phyloP scores from a whole-genome alignment of 2,329 filamentous ascomycete genomes.

The Aspergillus sp. region DNA sequence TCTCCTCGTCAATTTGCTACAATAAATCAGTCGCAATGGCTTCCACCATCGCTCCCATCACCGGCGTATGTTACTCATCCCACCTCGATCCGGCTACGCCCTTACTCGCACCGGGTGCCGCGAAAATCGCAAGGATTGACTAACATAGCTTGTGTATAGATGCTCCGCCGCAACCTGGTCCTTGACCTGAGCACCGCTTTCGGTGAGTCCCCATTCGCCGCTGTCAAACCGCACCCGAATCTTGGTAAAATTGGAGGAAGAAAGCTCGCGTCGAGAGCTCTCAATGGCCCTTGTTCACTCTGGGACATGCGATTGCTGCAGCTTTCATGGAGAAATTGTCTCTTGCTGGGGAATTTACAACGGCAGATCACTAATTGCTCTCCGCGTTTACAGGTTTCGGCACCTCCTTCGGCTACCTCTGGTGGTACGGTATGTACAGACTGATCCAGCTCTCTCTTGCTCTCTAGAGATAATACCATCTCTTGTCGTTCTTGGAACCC shows the following conservation, averaged over 20 bases:
- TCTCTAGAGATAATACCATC: not conserved
- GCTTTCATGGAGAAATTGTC: not conserved
- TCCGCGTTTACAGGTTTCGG: conserved; percentile 58
- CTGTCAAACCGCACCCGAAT: conserved; percentile 2
- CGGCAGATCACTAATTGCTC: conserved; percentile 21
- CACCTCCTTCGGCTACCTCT: conserved; percentile 66
- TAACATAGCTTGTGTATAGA: conserved; percentile 48
- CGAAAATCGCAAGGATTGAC: conserved; percentile 3
- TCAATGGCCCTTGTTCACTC: not conserved
- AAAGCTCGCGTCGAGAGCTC: not conserved
- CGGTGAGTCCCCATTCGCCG: conserved; percentile 55
- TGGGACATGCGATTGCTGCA: not conserved
- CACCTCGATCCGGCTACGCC: conserved; percentile 18
- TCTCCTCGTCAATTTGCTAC: conserved; percentile 12
- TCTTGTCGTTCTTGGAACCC: not conserved
- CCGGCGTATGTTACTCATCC: conserved; percentile 47
- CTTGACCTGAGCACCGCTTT: conserved; percentile 69
- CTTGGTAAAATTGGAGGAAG: not conserved
- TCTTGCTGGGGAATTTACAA: not conserved
- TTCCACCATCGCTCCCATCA: conserved; percentile 50
- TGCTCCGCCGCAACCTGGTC: conserved; percentile 68
- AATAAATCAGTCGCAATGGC: conserved; percentile 42
- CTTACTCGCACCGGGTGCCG: no score
- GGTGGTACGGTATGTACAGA: conserved; percentile 65
- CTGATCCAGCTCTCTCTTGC: not conserved